Conservation (phyloP, 257 asterid species). For the Jaltomata sinuosa region DNA sequence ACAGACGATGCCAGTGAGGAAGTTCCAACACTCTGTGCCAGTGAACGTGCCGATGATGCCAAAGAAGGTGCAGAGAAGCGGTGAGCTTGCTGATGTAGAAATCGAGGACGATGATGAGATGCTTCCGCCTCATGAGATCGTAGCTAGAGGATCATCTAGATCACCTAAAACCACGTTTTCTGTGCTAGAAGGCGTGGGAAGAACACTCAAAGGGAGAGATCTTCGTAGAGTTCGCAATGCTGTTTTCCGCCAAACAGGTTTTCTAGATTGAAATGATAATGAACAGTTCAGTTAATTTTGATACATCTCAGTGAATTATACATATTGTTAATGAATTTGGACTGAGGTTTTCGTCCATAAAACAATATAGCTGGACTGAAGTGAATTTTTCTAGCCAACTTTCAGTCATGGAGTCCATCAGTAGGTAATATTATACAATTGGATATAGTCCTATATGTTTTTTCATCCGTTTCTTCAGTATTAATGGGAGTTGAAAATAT, state of each 20-base stretch:
- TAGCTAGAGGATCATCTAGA: slow-evolving; percentile 40
- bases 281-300: background rate
- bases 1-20: slow-evolving; percentile 45
- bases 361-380: background rate
- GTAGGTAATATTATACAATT: background rate
- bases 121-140: slow-evolving; percentile 87
- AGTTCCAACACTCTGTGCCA: slow-evolving; percentile 70
- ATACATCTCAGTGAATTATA: background rate
- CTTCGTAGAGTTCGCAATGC: slow-evolving; percentile 89
- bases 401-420: background rate
- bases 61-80: slow-evolving; percentile 29
- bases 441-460: background rate
- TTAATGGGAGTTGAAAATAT: background rate
- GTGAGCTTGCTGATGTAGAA: slow-evolving; percentile 21
- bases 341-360: background rate
- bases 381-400: background rate
- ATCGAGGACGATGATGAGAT: slow-evolving; percentile 40
- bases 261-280: slow-evolving; percentile 30
- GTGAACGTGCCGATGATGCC: slow-evolving; percentile 60
- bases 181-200: slow-evolving; percentile 72
- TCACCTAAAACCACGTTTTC: slow-evolving; percentile 47
- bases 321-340: background rate
- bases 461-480: background rate
- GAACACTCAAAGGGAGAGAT: slow-evolving; percentile 89
- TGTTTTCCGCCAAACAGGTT: slow-evolving; percentile 75